These are phyloP conservation scores for Cordyceps cateniannulata DNA, from an alignment of 2,329 filamentous ascomycete species.

Conservation along the genomic window DNA sequence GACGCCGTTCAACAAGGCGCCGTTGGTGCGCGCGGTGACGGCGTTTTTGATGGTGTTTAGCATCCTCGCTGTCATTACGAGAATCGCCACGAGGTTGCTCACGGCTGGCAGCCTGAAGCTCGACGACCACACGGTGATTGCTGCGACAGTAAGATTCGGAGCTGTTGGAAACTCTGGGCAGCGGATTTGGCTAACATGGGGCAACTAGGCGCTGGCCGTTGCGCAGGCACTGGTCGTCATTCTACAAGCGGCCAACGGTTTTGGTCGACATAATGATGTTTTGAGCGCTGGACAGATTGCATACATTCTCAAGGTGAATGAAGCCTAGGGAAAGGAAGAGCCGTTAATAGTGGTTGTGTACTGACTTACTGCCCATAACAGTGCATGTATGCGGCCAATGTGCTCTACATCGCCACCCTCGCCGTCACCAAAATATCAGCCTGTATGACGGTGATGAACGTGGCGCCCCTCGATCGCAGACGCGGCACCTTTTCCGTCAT, in stretches of 20 bases:
- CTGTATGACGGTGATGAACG: conserved; percentile 3
- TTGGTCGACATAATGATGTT: conserved; percentile 15
- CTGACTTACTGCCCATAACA: not conserved
- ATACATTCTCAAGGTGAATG: conserved; percentile 12
- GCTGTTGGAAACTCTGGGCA: not conserved
- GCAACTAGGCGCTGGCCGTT: conserved; percentile 15
- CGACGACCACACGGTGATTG: conserved; percentile 16
- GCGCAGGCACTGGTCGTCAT: conserved; percentile 17
- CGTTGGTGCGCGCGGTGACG: conserved; percentile 18
- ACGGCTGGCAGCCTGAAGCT: conserved; percentile 14
- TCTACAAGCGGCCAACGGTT: conserved; percentile 14
- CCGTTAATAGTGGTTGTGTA: not conserved
- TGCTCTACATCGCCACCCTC: not conserved
- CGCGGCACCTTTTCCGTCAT: conserved; percentile 2
- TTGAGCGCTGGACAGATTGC: conserved; percentile 8
- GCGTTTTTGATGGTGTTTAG: conserved; percentile 19
- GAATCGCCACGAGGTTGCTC: conserved; percentile 15
- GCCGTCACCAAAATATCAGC: conserved; percentile 4
- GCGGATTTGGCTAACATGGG: not conserved
- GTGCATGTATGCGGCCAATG: conserved; percentile 5
- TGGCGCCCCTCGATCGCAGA: conserved; percentile 3
- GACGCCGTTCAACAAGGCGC: conserved; percentile 19
- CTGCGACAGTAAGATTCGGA: conserved; percentile 16
- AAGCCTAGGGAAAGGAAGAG: not conserved
- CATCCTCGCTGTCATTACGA: conserved; percentile 16